These are phyloP conservation scores for Cupressus sempervirens DNA, from an alignment of 75 land plant species.

Conservation along the genomic window DNA sequence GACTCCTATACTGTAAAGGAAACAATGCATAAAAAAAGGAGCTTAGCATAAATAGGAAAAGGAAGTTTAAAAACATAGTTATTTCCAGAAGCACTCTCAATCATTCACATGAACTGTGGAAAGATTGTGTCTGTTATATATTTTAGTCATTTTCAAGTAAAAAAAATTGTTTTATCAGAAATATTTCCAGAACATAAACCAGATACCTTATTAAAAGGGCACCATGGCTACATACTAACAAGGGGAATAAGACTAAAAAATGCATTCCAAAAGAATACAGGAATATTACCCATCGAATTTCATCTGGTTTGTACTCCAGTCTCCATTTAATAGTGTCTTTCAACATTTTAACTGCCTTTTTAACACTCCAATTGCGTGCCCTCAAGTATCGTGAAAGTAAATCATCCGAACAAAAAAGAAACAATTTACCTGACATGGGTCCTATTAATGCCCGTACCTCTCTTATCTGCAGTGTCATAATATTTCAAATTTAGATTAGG, in stretches of 20 bases:
- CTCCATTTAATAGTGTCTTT: constrained; percentile 81
- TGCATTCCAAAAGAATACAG: background rate
- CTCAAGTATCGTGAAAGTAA: constrained; percentile 44
- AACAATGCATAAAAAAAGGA: no score
- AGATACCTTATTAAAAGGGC: background rate
- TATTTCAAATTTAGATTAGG: background rate
- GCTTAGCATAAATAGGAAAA: no score
- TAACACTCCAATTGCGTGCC: constrained; percentile 75
- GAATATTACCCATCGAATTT: constrained; percentile 63
- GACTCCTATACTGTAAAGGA: background rate
- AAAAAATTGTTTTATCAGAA: background rate
- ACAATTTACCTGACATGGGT: constrained; percentile 33
- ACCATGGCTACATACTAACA: background rate
- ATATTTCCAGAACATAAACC: background rate
- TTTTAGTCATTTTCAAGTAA: background rate
- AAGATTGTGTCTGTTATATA: no score
- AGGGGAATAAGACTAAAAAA: background rate
- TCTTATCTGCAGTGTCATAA: constrained; percentile 36
- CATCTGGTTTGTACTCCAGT: constrained; percentile 61
- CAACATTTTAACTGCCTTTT: constrained; percentile 78
- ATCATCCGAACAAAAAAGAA: constrained; percentile 61
- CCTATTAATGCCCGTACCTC: constrained; percentile 52
- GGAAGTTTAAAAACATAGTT: no score
- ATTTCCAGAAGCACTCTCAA: no score
- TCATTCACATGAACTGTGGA: no score